A percentile compares a stretch with the other conserved stretches of the same genome.
phyloP scores from a whole-genome alignment of 2,329 filamentous ascomycete genomes.

The Aspergillus novofumigatus region DNA sequence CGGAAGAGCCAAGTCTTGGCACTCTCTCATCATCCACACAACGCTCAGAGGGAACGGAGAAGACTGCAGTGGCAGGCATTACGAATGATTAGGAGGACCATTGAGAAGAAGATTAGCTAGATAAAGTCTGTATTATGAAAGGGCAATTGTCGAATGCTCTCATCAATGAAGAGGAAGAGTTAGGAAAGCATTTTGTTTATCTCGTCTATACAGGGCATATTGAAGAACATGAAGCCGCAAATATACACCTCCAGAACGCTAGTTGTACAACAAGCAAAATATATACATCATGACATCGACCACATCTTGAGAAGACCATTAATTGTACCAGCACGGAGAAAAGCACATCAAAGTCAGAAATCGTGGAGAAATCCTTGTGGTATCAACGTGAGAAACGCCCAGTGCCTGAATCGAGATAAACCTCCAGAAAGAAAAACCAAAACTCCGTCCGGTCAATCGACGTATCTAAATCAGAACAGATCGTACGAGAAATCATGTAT shows the following conservation, averaged over 20 bases:
- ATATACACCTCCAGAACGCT: neutral
- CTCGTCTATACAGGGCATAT: neutral
- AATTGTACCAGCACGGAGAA: neutral
- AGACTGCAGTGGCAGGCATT: neutral
- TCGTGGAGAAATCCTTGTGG: neutral
- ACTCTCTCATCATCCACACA: neutral
- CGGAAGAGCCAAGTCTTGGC: neutral
- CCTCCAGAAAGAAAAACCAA: neutral
- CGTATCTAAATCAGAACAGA: constrained; percentile 12
- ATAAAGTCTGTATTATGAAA: too few relatives aligned
- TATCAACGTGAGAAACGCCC: neutral
- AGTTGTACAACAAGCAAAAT: neutral
- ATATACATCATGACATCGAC: neutral
- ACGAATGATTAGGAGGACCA: neutral
- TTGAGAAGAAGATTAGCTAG: neutral
- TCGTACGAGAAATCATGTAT: constrained; percentile 24
- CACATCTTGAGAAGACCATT: neutral
- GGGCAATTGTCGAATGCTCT: neutral
- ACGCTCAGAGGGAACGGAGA: neutral
- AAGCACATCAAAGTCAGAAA: neutral
- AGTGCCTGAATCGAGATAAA: neutral
- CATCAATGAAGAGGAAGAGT: neutral
- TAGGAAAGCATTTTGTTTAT: neutral
- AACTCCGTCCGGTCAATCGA: neutral
- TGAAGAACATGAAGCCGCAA: neutral